These are phyloP conservation scores for Fonsecaea nubica DNA, from an alignment of 2,329 filamentous ascomycete genomes.

Conservation along the genomic window DNA sequence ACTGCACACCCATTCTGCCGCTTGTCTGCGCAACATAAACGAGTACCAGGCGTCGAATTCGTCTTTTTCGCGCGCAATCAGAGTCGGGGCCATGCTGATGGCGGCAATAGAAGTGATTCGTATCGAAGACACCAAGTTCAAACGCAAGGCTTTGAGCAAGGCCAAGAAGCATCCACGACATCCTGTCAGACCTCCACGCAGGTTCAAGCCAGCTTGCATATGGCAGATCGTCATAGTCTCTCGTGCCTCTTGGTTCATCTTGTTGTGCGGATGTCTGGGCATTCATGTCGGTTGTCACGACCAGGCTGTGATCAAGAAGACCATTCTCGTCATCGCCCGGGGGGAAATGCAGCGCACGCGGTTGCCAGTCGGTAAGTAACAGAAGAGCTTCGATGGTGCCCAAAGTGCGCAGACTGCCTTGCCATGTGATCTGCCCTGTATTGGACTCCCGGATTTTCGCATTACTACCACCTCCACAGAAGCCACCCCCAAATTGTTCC, in stretches of 20 bases:
- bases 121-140: slow-evolving; percentile 93
- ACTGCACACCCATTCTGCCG: slow-evolving; percentile 87
- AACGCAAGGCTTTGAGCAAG: slow-evolving; percentile 61
- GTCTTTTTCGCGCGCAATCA: slow-evolving; percentile 78
- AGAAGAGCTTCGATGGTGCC: slow-evolving; percentile 94
- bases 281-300: slow-evolving; percentile 59
- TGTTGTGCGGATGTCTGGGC: slow-evolving; percentile 51
- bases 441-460: slow-evolving; percentile 70
- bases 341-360: slow-evolving; percentile 90
- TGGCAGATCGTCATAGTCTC: slow-evolving; percentile 60
- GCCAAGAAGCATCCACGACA: slow-evolving; percentile 67
- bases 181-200: slow-evolving; percentile 76
- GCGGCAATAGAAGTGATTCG: slow-evolving; percentile 61
- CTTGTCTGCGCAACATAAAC: slow-evolving; percentile 95
- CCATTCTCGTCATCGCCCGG: slow-evolving; percentile 71
- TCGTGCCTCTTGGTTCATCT: slow-evolving; percentile 42
- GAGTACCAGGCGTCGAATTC: slow-evolving; percentile 83
- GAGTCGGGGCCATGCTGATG: slow-evolving; percentile 56
- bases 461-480: slow-evolving; percentile 72
- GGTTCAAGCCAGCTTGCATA: slow-evolving; percentile 96
- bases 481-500: slow-evolving; percentile 90
- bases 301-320: slow-evolving; percentile 71
- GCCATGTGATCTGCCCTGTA: slow-evolving; percentile 59
- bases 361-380: slow-evolving; percentile 96
- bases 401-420: slow-evolving; percentile 82